These are phyloP conservation scores for Capsella rubella DNA, from an alignment of 441 rosid species.

Conservation along the genomic window DNA sequence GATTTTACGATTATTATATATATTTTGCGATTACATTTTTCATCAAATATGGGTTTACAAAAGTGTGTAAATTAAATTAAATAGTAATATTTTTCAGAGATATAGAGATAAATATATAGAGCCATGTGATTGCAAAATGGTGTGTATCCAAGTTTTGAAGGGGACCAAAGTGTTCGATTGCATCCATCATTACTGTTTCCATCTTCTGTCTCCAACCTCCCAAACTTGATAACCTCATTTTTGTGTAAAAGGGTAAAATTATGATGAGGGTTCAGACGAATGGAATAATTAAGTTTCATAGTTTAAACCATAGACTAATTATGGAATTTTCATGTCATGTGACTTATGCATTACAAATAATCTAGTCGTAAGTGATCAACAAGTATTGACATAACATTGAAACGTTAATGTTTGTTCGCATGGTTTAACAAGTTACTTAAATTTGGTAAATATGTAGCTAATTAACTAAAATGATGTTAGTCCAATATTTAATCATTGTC, in stretches of 20 bases:
- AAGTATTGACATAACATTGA: neutral
- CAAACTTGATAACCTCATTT: neutral
- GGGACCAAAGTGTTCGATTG: constrained; percentile 33
- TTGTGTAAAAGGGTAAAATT: neutral
- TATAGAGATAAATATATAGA: constrained; percentile 1
- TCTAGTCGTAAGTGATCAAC: neutral
- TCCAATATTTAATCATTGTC: neutral
- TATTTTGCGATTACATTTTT: neutral
- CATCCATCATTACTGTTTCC: constrained; percentile 33
- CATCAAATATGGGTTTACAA: neutral
- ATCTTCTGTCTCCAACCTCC: constrained; percentile 23
- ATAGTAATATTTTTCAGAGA: constrained; percentile 2
- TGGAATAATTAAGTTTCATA: neutral
- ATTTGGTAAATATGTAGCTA: neutral
- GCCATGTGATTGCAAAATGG: constrained; percentile 24
- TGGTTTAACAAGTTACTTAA: neutral
- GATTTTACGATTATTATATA: constrained; percentile 3
- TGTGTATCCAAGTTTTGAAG: constrained; percentile 22
- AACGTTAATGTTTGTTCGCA: neutral
- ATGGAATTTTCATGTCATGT: neutral
- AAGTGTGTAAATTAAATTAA: constrained; percentile 13
- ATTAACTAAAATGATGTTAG: neutral
- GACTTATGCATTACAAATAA: neutral
- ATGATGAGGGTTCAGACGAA: neutral
- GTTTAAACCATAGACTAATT: constrained; percentile 1